Percentiles rank a stretch among this genome's conserved stretches.
Conservation (phyloP, 208 protist genomes). For the Leishmania martiniquensis region DNA sequence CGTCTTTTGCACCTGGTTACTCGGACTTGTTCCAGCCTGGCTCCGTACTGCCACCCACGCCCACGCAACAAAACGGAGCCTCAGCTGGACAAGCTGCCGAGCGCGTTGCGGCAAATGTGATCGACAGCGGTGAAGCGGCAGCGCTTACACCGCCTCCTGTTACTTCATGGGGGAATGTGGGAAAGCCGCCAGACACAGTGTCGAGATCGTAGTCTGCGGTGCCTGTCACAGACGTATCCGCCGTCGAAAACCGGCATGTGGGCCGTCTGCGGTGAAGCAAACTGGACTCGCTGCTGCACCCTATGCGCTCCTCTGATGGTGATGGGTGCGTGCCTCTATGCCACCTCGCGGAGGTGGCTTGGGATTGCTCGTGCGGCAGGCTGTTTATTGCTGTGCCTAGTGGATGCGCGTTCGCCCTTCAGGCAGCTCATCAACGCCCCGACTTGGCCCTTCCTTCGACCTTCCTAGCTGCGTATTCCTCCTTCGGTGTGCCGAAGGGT, state of each 20-base stretch:
- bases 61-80: not conserved
- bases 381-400: not conserved
- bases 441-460: no score
- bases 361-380: not conserved
- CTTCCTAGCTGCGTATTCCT: not conserved
- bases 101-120: not conserved
- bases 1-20: not conserved
- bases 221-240: not conserved
- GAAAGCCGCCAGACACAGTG: not conserved
- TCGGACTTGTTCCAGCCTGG: not conserved
- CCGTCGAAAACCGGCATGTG: not conserved
- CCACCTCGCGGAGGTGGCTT: not conserved
- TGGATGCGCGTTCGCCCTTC: not conserved
- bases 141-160: not conserved
- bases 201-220: not conserved
- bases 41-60: not conserved
- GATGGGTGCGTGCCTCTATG: not conserved
- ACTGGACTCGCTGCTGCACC: not conserved
- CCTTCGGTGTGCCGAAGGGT: not conserved
- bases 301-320: not conserved
- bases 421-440: not conserved
- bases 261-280: conserved; percentile 13
- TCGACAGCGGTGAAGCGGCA: not conserved
- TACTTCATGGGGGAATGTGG: not conserved
- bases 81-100: not conserved